A percentile compares a stretch with the other conserved stretches of the same genome.
Conservation (phyloP, 2,329 filamentous ascomycete genomes). For the Septoria petroselini region DNA sequence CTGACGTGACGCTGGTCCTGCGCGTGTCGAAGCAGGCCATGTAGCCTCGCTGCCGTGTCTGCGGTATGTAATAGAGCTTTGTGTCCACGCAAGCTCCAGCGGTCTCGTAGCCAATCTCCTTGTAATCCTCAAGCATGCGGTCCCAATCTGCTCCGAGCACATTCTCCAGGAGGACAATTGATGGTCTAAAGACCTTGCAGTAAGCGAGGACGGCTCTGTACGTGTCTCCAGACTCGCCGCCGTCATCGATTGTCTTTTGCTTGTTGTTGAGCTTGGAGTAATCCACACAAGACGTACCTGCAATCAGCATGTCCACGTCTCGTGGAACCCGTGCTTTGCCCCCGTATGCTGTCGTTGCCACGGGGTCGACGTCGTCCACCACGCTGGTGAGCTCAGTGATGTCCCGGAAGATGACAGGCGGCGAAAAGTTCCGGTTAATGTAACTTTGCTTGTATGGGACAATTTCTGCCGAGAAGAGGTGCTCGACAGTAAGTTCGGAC, state of each 20-base stretch:
- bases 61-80: constrained; percentile 70
- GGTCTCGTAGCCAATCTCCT: constrained; percentile 56
- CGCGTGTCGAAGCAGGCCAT: constrained; percentile 45
- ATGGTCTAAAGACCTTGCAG: constrained; percentile 54
- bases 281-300: constrained; percentile 73
- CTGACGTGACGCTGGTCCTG: neutral
- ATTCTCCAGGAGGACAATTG: constrained; percentile 70
- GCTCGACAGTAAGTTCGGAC: constrained; percentile 33
- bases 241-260: constrained; percentile 50
- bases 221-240: constrained; percentile 64
- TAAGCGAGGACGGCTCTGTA: constrained; percentile 62
- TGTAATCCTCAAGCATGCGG: constrained; percentile 42
- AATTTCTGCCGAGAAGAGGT: constrained; percentile 49
- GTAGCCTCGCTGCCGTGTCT: constrained; percentile 48
- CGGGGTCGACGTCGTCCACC: constrained; percentile 24
- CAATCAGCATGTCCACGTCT: constrained; percentile 63
- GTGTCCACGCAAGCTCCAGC: constrained; percentile 57
- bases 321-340: constrained; percentile 55
- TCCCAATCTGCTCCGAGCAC: constrained; percentile 61
- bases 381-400: constrained; percentile 41
- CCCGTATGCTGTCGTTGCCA: constrained; percentile 63
- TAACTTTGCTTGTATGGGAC: constrained; percentile 48
- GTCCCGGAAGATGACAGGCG: constrained; percentile 45
- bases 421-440: constrained; percentile 48
- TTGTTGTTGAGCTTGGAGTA: constrained; percentile 64